phyloP scores from a whole-genome alignment of 2,329 filamentous ascomycete genomes.

The Ophiostoma angusticollis region DNA sequence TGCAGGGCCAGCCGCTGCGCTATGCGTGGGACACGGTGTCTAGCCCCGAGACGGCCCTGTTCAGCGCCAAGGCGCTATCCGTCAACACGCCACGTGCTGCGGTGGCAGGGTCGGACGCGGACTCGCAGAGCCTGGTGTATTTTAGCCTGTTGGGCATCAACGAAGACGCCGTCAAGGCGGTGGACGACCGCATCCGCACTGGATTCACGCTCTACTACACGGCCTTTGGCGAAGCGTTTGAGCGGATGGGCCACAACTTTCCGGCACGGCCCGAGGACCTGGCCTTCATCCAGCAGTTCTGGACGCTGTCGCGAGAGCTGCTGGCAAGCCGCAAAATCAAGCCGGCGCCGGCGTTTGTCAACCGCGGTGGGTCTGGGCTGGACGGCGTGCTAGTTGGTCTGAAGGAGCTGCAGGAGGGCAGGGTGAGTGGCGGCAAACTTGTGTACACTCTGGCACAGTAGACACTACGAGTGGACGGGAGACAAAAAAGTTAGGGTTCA shows the following conservation, averaged over 20 bases:
- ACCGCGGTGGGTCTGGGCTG: conserved; percentile 19
- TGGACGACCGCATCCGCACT: conserved; percentile 23
- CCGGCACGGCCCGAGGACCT: conserved; percentile 16
- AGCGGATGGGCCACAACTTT: conserved; percentile 7
- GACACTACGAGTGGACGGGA: background rate
- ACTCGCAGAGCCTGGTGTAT: conserved; percentile 7
- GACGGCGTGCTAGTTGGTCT: conserved; percentile 21
- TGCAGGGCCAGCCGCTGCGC: conserved; percentile 17
- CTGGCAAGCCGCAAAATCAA: conserved; percentile 24
- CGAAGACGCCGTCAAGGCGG: conserved; percentile 28
- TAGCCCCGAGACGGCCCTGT: conserved; percentile 16
- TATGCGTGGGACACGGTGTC: conserved; percentile 26
- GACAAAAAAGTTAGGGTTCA: background rate
- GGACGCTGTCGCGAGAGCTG: conserved; percentile 20
- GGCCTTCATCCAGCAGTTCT: conserved; percentile 24
- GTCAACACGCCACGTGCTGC: conserved; percentile 1
- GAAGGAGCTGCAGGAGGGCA: conserved; percentile 19
- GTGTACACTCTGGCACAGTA: conserved; percentile 20
- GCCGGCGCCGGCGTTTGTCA: conserved; percentile 17
- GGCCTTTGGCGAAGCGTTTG: conserved; percentile 21
- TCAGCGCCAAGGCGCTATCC: conserved; percentile 18
- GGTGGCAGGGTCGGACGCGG: background rate
- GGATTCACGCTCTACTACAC: conserved; percentile 21
- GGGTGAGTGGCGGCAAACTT: conserved; percentile 27
- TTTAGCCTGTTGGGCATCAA: conserved; percentile 8